Conservation (phyloP, 257 asterid genomes). For the Marsdenia floribunda region DNA sequence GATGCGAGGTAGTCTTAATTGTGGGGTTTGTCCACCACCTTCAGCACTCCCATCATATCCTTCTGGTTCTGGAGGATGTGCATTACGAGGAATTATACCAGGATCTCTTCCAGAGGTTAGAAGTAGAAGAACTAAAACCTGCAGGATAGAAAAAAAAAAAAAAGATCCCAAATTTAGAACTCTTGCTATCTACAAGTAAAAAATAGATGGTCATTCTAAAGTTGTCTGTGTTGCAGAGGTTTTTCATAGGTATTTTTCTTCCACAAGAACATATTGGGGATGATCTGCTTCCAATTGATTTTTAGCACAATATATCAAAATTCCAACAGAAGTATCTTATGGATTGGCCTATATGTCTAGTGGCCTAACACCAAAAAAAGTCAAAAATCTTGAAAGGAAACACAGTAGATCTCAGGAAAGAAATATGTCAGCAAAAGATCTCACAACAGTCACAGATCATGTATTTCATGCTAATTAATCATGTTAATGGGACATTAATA, state of each 20-base stretch:
- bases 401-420: not conserved
- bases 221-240: not conserved
- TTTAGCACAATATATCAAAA: too few species aligned
- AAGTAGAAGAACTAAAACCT: slow-evolving; percentile 87
- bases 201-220: not conserved
- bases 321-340: too few species aligned
- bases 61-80: slow-evolving; percentile 97
- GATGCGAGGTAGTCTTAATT: slow-evolving; percentile 76
- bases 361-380: not conserved
- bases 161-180: slow-evolving; percentile 1
- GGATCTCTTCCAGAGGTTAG: slow-evolving; percentile 98
- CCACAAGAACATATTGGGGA: not conserved
- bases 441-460: not conserved
- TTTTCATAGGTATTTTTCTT: not conserved
- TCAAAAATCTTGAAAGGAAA: not conserved
- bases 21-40: slow-evolving; percentile 90
- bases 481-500: not conserved
- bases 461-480: not conserved
- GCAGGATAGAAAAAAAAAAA: slow-evolving; percentile 19
- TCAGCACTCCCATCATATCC: slow-evolving; percentile 66
- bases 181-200: not conserved
- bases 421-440: not conserved
- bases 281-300: not conserved
- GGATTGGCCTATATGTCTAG: not conserved
- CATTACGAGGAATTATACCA: slow-evolving; percentile 89